Evolutionary conservation across 1,284 basidiomycete genomes (phyloP).

Genomic region (Ceratobasidium sp.): DNA sequence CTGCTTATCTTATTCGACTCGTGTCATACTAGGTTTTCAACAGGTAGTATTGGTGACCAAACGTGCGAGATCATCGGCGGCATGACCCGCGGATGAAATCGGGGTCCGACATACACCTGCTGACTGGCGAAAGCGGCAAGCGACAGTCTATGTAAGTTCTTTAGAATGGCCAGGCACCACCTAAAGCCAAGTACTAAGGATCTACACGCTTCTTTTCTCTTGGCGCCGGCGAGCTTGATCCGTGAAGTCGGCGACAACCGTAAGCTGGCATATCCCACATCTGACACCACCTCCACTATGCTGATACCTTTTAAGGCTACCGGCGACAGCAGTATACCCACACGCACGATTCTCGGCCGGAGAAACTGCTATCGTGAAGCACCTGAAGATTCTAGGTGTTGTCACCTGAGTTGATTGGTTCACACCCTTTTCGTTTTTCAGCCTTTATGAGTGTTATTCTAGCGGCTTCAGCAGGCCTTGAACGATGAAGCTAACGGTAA

Average conservation of each 20-base stretch:
- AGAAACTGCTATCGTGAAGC: constrained; percentile 9
- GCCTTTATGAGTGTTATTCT: too few relatives aligned
- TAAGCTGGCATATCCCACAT: neutral
- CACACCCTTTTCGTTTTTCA: neutral
- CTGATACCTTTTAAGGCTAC: neutral
- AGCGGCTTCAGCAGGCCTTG: neutral
- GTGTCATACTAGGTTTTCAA: too few relatives aligned
- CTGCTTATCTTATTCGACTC: too few relatives aligned
- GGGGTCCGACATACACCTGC: too few relatives aligned
- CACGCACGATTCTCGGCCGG: constrained; percentile 8
- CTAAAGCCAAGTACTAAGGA: too few relatives aligned
- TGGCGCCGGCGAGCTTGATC: constrained; percentile 15
- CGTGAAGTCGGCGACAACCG: constrained; percentile 1
- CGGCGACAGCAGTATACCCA: neutral
- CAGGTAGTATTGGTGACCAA: too few relatives aligned
- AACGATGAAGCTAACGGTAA: constrained; percentile 20
- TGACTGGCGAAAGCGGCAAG: too few relatives aligned
- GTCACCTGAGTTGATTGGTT: constrained; percentile 27
- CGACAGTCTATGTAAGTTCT: too few relatives aligned
- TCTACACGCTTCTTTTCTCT: neutral
- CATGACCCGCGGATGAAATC: too few relatives aligned
- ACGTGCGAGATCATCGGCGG: too few relatives aligned
- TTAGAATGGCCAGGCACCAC: too few relatives aligned
- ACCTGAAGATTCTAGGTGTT: neutral
- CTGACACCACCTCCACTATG: neutral